These are phyloP conservation scores for Kregervanrija pseudodelftensis DNA, from an alignment of 805 yeast genomes.

Conservation along the genomic window DNA sequence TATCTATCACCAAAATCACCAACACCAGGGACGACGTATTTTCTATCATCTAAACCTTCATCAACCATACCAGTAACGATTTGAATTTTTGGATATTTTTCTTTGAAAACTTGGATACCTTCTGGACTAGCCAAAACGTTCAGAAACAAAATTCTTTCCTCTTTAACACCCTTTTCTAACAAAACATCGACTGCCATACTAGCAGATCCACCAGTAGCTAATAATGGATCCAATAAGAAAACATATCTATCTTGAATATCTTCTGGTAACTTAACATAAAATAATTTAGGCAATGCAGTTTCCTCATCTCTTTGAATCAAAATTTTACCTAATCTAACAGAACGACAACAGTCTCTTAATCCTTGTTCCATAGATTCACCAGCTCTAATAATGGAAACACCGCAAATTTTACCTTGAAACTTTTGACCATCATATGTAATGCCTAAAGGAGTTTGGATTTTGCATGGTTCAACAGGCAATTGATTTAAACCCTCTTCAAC, in stretches of 20 bases:
- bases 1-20: slow-evolving; percentile 99
- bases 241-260: slow-evolving; percentile 87
- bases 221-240: slow-evolving; percentile 90
- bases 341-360: slow-evolving; percentile 91
- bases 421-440: slow-evolving; percentile 65
- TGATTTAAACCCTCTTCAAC: slow-evolving; percentile 96
- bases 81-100: slow-evolving; percentile 73
- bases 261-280: slow-evolving; percentile 89
- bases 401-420: slow-evolving; percentile 91
- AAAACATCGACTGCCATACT: slow-evolving; percentile 94
- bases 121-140: slow-evolving; percentile 93
- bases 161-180: slow-evolving; percentile 77
- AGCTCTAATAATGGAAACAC: slow-evolving; percentile 96
- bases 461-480: slow-evolving; percentile 70
- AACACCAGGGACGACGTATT: slow-evolving; percentile 86
- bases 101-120: slow-evolving; percentile 75
- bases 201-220: slow-evolving; percentile 98
- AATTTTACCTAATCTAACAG: slow-evolving; percentile 94
- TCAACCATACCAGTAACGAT: slow-evolving; percentile 94
- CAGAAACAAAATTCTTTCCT: slow-evolving; percentile 81
- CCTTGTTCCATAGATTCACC: slow-evolving; percentile 99
- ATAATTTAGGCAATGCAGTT: slow-evolving; percentile 86
- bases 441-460: slow-evolving; percentile 73
- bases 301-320: slow-evolving; percentile 97
- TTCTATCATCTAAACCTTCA: slow-evolving; percentile 74